A percentile compares a stretch with the other conserved stretches of the same genome.
phyloP scores from a whole-genome alignment of 768 basidiomycete genomes.

The Suillus variegatus region DNA sequence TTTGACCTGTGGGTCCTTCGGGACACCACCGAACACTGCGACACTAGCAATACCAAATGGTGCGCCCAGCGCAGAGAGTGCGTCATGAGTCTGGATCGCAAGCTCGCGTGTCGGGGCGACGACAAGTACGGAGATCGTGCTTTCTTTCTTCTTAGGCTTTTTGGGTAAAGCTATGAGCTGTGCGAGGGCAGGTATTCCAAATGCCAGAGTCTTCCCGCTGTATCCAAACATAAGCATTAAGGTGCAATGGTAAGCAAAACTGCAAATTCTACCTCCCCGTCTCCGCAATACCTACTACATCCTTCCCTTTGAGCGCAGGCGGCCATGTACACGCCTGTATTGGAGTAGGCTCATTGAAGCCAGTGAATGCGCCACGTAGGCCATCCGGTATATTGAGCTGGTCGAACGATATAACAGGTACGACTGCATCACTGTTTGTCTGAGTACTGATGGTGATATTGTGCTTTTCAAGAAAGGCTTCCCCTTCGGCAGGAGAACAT shows the following conservation, averaged over 20 bases:
- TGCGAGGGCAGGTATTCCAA: slow-evolving; percentile 87
- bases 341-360: slow-evolving; percentile 88
- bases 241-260: slow-evolving; percentile 3
- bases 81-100: slow-evolving; percentile 92
- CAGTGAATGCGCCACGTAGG: slow-evolving; percentile 62
- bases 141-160: slow-evolving; percentile 32
- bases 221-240: slow-evolving; percentile 4
- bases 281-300: slow-evolving; percentile 96
- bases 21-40: slow-evolving; percentile 94
- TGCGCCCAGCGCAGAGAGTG: slow-evolving; percentile 70
- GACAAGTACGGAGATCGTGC: slow-evolving; percentile 67
- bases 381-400: slow-evolving; percentile 66
- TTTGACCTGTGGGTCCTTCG: slow-evolving; percentile 80
- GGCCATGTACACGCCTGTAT: slow-evolving; percentile 98
- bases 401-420: slow-evolving; percentile 74
- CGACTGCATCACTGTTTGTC: slow-evolving; percentile 42
- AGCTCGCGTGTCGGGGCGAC: slow-evolving; percentile 96
- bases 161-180: slow-evolving; percentile 51
- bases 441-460: slow-evolving; percentile 70
- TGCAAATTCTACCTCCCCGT: slow-evolving; percentile 71
- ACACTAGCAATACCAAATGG: slow-evolving; percentile 78
- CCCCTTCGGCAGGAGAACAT: slow-evolving; percentile 43
- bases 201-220: slow-evolving; percentile 95
- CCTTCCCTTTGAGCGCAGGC: slow-evolving; percentile 73
- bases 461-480: slow-evolving; percentile 70